A percentile compares a stretch with the other conserved stretches of the same genome.
Conservation (phyloP, 1,284 basidiomycete species). For the Termitomyces sp. region DNA sequence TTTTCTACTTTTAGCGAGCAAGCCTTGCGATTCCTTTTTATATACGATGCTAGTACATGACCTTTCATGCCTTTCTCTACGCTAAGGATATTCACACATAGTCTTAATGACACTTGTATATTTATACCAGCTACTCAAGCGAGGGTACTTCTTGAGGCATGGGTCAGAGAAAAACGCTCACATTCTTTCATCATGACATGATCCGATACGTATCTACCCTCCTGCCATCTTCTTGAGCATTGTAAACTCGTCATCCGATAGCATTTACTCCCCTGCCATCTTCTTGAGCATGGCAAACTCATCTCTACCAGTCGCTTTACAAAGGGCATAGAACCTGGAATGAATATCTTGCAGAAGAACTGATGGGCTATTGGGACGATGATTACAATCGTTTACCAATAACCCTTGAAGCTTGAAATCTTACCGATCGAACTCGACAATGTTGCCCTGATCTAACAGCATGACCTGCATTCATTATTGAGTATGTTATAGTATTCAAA, state of each 20-base stretch:
- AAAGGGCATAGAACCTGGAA: conserved; percentile 73
- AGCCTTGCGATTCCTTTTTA: background rate
- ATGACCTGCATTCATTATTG: conserved; percentile 54
- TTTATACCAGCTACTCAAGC: background rate
- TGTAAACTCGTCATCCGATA: too few relatives aligned
- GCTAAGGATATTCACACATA: background rate
- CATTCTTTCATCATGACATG: background rate
- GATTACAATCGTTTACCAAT: background rate
- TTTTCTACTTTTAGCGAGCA: background rate
- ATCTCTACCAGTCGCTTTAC: conserved; percentile 76
- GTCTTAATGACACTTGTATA: background rate
- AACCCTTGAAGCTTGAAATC: conserved; percentile 9
- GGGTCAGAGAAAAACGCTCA: background rate
- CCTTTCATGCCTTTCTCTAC: background rate
- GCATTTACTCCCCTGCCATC: conserved; percentile 46
- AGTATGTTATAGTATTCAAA: background rate
- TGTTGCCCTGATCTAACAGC: conserved; percentile 82
- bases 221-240: too few relatives aligned
- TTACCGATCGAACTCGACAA: conserved; percentile 74
- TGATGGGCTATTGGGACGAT: conserved; percentile 44
- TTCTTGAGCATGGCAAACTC: conserved; percentile 75
- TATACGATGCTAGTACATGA: background rate
- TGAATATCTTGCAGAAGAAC: conserved; percentile 58
- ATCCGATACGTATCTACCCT: conserved; percentile 14
- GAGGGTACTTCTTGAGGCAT: background rate